These are phyloP conservation scores for Solanum hybrid DNA, from an alignment of 305 asterid species.

Conservation along the genomic window DNA sequence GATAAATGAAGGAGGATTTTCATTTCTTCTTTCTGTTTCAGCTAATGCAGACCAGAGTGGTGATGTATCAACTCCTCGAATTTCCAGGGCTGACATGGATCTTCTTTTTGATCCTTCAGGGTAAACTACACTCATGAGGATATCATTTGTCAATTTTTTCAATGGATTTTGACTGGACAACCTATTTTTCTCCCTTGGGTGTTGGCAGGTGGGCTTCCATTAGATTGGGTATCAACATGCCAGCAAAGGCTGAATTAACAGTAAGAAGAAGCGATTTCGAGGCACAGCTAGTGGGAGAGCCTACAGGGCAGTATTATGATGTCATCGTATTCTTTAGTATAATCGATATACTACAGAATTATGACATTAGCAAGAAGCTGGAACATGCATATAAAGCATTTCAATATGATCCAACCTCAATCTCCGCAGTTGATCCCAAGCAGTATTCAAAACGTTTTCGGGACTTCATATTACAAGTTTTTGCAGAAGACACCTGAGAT, in stretches of 20 bases:
- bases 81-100: slow-evolving; percentile 24
- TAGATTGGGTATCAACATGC: slow-evolving; percentile 58
- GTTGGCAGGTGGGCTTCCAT: slow-evolving; percentile 35
- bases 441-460: slow-evolving; percentile 82
- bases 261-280: slow-evolving; percentile 43
- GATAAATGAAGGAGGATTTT: not conserved
- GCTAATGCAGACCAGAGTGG: slow-evolving; percentile 22
- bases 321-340: slow-evolving; percentile 81
- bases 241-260: slow-evolving; percentile 72
- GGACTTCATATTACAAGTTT: slow-evolving; percentile 65
- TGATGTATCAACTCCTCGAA: slow-evolving; percentile 27
- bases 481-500: slow-evolving; percentile 53
- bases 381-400: slow-evolving; percentile 94
- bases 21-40: not conserved
- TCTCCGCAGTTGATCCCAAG: slow-evolving; percentile 88
- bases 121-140: slow-evolving; percentile 19
- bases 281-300: slow-evolving; percentile 62
- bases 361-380: slow-evolving; percentile 89
- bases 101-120: slow-evolving; percentile 23
- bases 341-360: slow-evolving; percentile 84
- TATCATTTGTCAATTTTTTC: not conserved
- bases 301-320: slow-evolving; percentile 73
- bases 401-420: slow-evolving; percentile 74
- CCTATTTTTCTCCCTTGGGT: not conserved
- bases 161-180: not conserved